Conservation (phyloP, 2,329 filamentous ascomycete species). For the Phoma sp. region DNA sequence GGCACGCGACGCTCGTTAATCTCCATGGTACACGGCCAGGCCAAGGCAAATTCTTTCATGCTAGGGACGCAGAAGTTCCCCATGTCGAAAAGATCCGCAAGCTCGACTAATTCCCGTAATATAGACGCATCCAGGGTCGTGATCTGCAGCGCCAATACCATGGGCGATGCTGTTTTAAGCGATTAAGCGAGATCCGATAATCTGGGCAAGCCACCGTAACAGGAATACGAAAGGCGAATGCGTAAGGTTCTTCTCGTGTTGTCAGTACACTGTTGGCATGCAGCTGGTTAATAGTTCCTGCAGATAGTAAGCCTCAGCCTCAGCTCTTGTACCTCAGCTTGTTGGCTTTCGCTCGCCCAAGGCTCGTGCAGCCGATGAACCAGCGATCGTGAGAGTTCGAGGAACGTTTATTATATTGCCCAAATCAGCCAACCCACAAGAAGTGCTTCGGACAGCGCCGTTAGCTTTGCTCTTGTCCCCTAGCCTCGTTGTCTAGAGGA, state of each 20-base stretch:
- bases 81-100: background rate
- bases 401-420: no score
- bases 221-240: background rate
- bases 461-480: background rate
- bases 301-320: background rate
- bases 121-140: background rate
- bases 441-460: background rate
- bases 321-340: background rate
- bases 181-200: conserved; percentile 7
- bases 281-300: background rate
- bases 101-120: background rate
- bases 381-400: background rate
- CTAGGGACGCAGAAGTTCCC: background rate
- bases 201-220: conserved; percentile 12
- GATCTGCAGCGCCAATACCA: conserved; percentile 2
- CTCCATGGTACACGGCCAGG: background rate
- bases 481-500: background rate
- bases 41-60: background rate
- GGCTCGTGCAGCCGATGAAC: background rate
- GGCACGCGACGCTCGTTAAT: background rate
- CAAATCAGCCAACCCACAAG: background rate
- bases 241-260: background rate
- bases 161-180: conserved; percentile 12
- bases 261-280: background rate
- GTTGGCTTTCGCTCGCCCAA: background rate